phyloP scores from a whole-genome alignment of 2,329 filamentous ascomycete species.

The Fusarium lateritium region DNA sequence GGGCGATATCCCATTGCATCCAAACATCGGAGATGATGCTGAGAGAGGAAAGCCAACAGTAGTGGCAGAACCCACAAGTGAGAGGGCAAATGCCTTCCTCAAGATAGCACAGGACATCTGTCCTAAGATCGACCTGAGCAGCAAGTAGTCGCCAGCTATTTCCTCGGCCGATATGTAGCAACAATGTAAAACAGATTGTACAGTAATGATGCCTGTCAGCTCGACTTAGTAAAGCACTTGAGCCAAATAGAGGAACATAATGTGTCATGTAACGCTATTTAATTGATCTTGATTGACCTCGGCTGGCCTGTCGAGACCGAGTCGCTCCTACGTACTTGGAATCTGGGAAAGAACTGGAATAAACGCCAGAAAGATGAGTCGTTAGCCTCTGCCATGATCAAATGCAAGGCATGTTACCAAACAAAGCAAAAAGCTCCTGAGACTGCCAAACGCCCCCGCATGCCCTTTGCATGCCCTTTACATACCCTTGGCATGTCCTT shows the following conservation, averaged over 20 bases:
- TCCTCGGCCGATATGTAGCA: constrained; percentile 15
- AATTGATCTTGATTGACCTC: constrained; percentile 48
- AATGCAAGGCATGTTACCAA: constrained; percentile 55
- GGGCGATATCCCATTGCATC: constrained; percentile 90
- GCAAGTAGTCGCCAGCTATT: constrained; percentile 8
- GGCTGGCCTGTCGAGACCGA: constrained; percentile 19
- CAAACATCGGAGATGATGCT: constrained; percentile 87
- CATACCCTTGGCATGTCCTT: constrained; percentile 26
- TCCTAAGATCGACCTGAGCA: constrained; percentile 58
- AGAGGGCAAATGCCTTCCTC: constrained; percentile 79
- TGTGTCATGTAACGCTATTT: constrained; percentile 37
- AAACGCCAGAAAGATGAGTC: constrained; percentile 48
- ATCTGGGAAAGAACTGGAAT: constrained; percentile 40
- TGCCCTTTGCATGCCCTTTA: too few species aligned
- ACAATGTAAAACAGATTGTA: constrained; percentile 6
- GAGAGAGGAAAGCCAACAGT: constrained; percentile 92
- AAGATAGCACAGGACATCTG: constrained; percentile 74
- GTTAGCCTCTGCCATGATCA: constrained; percentile 61
- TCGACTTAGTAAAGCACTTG: constrained; percentile 40
- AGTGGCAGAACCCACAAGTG: constrained; percentile 84
- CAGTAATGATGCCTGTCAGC: constrained; percentile 29
- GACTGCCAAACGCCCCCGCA: constrained; percentile 47
- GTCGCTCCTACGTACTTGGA: constrained; percentile 44
- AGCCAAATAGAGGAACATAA: constrained; percentile 12
- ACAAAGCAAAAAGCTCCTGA: constrained; percentile 50